Conservation (phyloP, 495 filamentous ascomycete species). For the Lentithecium fluviatile region DNA sequence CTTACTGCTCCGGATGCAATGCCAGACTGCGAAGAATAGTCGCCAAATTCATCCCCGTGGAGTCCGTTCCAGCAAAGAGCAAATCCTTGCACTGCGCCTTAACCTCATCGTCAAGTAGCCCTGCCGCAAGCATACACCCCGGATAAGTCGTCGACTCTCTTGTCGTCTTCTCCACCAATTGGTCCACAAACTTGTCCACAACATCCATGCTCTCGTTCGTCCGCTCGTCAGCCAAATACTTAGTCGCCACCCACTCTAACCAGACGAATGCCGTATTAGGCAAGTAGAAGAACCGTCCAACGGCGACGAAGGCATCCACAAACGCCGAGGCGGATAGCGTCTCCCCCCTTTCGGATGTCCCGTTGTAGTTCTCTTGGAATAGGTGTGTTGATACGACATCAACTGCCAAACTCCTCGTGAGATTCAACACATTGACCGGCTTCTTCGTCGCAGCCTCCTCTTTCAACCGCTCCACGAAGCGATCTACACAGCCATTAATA, state of each 20-base stretch:
- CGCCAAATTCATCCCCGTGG: constrained; percentile 50
- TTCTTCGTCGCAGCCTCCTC: constrained; percentile 7
- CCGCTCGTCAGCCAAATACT: constrained; percentile 34
- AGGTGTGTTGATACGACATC: constrained; percentile 51
- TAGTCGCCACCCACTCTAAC: constrained; percentile 41
- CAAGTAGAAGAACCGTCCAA: constrained; percentile 52
- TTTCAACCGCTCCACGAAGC: constrained; percentile 43
- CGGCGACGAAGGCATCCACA: constrained; percentile 48
- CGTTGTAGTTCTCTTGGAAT: constrained; percentile 35
- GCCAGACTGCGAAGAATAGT: constrained; percentile 47
- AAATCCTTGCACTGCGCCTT: constrained; percentile 50
- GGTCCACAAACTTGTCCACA: constrained; percentile 46
- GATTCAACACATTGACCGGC: constrained; percentile 46
- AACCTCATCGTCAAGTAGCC: constrained; percentile 45
- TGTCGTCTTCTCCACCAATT: constrained; percentile 37
- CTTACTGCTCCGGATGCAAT: constrained; percentile 47
- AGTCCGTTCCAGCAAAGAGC: constrained; percentile 48
- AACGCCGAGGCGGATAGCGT: constrained; percentile 27
- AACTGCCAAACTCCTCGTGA: constrained; percentile 47
- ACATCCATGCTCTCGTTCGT: constrained; percentile 37
- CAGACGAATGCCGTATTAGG: constrained; percentile 43
- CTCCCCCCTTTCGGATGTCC: constrained; percentile 1
- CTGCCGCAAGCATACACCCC: constrained; percentile 47
- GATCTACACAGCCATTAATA: constrained; percentile 45
- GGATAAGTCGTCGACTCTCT: constrained; percentile 48